Evolutionary conservation across 2,329 filamentous ascomycete genomes (phyloP).

Genomic region (Cercospora nicotianae): DNA sequence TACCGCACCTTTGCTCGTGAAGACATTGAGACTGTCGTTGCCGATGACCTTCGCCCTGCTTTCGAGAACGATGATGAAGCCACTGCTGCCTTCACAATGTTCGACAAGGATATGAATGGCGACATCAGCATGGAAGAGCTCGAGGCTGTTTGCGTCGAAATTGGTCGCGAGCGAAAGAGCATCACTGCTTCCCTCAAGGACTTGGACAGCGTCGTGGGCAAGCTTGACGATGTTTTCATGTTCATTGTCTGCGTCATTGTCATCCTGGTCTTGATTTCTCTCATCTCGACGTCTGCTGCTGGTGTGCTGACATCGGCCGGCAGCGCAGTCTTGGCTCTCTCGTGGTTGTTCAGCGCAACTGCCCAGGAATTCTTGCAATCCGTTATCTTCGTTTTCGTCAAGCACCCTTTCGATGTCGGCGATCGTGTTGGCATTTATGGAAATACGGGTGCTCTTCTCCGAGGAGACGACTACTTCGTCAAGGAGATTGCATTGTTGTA

Average conservation of each 20-base stretch:
- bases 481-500: constrained; percentile 91
- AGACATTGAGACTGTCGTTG: constrained; percentile 71
- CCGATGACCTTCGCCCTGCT: constrained; percentile 74
- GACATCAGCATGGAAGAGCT: constrained; percentile 96
- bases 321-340: constrained; percentile 81
- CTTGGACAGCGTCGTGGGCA: constrained; percentile 86
- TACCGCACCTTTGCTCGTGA: constrained; percentile 82
- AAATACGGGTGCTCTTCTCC: constrained; percentile 74
- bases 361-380: constrained; percentile 94
- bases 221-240: constrained; percentile 84
- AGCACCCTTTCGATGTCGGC: constrained; percentile 95
- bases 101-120: constrained; percentile 94
- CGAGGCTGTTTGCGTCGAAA: constrained; percentile 89
- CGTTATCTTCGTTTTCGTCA: constrained; percentile 92
- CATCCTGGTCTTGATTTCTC: constrained; percentile 80
- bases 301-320: constrained; percentile 87
- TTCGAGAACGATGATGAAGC: constrained; percentile 84
- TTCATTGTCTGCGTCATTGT: constrained; percentile 81
- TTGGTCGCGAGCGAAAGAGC: constrained; percentile 89
- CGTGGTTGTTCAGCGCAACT: constrained; percentile 89
- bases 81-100: constrained; percentile 84
- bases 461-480: constrained; percentile 92
- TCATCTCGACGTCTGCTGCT: constrained; percentile 87
- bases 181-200: constrained; percentile 95
- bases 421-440: constrained; percentile 91